These are phyloP conservation scores for Pterocarpus macrocarpus DNA, from an alignment of 306 rosid species.

Conservation along the genomic window DNA sequence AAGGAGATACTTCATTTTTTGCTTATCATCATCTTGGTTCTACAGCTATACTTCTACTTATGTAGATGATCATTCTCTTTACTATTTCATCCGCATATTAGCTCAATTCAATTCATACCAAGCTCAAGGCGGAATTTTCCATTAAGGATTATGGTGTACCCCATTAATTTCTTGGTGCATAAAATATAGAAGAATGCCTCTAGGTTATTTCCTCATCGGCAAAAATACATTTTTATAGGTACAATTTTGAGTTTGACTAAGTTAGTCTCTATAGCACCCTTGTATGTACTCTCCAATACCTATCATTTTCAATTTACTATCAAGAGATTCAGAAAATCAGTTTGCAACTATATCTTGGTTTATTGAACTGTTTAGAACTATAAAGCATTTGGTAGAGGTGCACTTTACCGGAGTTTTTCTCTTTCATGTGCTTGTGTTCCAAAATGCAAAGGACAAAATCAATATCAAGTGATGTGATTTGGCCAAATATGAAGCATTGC, in stretches of 20 bases:
- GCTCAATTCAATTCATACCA: neutral
- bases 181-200: neutral
- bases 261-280: neutral
- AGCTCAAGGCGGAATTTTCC: neutral
- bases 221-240: neutral
- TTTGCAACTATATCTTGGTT: neutral
- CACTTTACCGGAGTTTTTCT: neutral
- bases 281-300: neutral
- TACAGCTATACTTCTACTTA: neutral
- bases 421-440: neutral
- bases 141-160: neutral
- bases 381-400: neutral
- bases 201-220: neutral
- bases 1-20: neutral
- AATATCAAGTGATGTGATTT: neutral
- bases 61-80: neutral
- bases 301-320: neutral
- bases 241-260: neutral
- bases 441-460: slow-evolving; percentile 7
- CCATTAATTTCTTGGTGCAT: neutral
- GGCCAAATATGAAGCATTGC: neutral
- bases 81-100: neutral
- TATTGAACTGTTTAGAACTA: slow-evolving; percentile 14
- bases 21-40: neutral
- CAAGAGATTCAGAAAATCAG: neutral